Evolutionary conservation across 2,329 filamentous ascomycete species (phyloP), one percentile per base, ranked within the genome.

Genomic region (Shiraia bambusicola): DNA sequence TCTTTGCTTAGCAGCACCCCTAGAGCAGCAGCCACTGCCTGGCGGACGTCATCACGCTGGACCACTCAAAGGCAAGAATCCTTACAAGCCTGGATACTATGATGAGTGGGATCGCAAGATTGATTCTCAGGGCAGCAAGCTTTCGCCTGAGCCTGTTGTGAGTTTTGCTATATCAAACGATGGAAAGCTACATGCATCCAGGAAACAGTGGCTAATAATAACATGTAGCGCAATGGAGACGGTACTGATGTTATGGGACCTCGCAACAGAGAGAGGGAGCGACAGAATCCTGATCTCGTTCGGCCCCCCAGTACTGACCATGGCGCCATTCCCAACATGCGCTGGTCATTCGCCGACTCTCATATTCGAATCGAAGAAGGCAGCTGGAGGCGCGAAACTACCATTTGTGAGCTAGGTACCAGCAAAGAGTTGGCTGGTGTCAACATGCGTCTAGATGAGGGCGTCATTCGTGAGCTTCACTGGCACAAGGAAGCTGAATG

Each of bases 401-500:
- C 83, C 3, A 70, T 82, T 12, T 76, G 81, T 24, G 82, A 86
- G 66, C 73, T 87, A 3, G 76, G 78, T 24, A 78, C 78, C 6
- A 85, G 81, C 53, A 75, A 80, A n/a, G 83, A 88, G 61, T 76
- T 90, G 31, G 86, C 86, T 2, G 82, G 83, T 28, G 86, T 89
- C 40, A 88, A 90, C 64, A 90, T 90, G 86, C 79, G 86, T 9
- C 79, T 90, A 2, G 85, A 84, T 28, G 71, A 80, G 49, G 84
- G 85, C 26, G 86, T 84, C 24, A 87, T 87, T 54, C 83, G 86
- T 19, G 86, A 90, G 64, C 74, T 90, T 7, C 86, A 90, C 61
- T 90, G 86, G 86, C 86, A 90, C 72, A 87, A 86, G 55, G 83
- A 88, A 63, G 85, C 84, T 27, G 86, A 90, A 60, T 89, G 86